These are phyloP conservation scores for Stachybotrys elegans DNA, from an alignment of 2,329 filamentous ascomycete genomes.

Conservation along the genomic window DNA sequence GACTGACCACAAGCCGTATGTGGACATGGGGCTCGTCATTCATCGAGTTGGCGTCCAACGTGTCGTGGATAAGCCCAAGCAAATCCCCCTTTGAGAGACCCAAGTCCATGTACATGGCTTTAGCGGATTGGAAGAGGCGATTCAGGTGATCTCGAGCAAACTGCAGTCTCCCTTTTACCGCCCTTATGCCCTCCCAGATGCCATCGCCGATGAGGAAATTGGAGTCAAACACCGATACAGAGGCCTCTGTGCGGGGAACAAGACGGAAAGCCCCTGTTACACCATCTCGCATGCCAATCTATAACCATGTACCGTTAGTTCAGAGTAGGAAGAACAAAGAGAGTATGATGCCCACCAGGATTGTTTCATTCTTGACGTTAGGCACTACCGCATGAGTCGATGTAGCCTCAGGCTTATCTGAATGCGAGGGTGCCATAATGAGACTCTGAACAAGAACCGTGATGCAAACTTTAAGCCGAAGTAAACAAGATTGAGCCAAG, in stretches of 20 bases:
- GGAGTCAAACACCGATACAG: conserved; percentile 22
- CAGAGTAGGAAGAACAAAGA: not conserved
- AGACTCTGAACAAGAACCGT: no score
- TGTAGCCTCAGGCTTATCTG: not conserved
- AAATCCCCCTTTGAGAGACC: conserved; percentile 19
- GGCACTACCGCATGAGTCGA: conserved; percentile 15
- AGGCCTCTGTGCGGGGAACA: conserved; percentile 15
- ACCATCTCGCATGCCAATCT: conserved; percentile 21
- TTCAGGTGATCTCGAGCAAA: conserved; percentile 21
- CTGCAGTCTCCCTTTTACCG: conserved; percentile 16
- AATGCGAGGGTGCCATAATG: no score
- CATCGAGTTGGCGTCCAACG: conserved; percentile 21
- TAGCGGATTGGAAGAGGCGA: conserved; percentile 21
- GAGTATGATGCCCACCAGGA: conserved; percentile 9
- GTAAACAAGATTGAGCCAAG: no score
- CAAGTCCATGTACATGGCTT: conserved; percentile 23
- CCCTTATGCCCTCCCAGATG: conserved; percentile 23
- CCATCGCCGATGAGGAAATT: conserved; percentile 22
- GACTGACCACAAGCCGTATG: conserved; percentile 21
- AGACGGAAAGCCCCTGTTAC: conserved; percentile 16
- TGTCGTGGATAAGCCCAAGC: conserved; percentile 16
- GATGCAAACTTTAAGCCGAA: no score
- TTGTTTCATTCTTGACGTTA: conserved; percentile 17
- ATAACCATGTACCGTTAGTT: not conserved
- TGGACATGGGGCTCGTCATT: conserved; percentile 19